phyloP scores from a whole-genome alignment of 768 basidiomycete species.

The Hericium coralloides region DNA sequence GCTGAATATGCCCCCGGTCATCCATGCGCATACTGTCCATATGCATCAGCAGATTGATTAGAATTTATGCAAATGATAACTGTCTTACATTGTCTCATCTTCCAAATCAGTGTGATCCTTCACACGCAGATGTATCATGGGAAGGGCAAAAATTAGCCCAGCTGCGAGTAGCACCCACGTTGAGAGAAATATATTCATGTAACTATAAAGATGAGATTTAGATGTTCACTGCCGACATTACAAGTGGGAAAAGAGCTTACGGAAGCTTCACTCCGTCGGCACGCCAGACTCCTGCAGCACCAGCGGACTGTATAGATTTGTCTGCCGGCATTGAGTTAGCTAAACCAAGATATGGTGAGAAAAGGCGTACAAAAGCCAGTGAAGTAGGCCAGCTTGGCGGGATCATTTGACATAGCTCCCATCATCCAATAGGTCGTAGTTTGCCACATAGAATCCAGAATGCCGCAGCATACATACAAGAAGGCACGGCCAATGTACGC shows the following conservation, averaged over 20 bases:
- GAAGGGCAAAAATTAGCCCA: slow-evolving; percentile 57
- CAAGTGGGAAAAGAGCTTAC: slow-evolving; percentile 30
- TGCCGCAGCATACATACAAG: slow-evolving; percentile 64
- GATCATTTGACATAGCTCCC: slow-evolving; percentile 82
- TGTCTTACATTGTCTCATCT: slow-evolving; percentile 45
- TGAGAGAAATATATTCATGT: slow-evolving; percentile 64
- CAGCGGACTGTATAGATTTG: slow-evolving; percentile 71
- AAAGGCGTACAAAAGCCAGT: slow-evolving; percentile 60
- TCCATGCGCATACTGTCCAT: neutral
- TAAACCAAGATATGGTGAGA: too few species aligned
- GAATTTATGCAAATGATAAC: neutral
- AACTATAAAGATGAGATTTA: slow-evolving; percentile 24
- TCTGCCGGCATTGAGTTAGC: slow-evolving; percentile 24
- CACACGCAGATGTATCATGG: slow-evolving; percentile 67
- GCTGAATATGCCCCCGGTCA: neutral
- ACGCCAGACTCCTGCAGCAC: slow-evolving; percentile 64
- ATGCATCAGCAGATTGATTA: neutral
- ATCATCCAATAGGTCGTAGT: slow-evolving; percentile 76
- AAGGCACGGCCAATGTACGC: slow-evolving; percentile 46
- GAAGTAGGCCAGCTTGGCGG: slow-evolving; percentile 71
- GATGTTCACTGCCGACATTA: neutral
- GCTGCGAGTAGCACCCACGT: slow-evolving; percentile 65
- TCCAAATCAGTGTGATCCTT: slow-evolving; percentile 46
- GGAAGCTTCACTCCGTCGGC: slow-evolving; percentile 54
- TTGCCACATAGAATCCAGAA: slow-evolving; percentile 83